A percentile compares a stretch with the other conserved stretches of the same genome.
phyloP scores from a whole-genome alignment of 2,329 filamentous ascomycete species.

The Plectosphaerella plurivora region DNA sequence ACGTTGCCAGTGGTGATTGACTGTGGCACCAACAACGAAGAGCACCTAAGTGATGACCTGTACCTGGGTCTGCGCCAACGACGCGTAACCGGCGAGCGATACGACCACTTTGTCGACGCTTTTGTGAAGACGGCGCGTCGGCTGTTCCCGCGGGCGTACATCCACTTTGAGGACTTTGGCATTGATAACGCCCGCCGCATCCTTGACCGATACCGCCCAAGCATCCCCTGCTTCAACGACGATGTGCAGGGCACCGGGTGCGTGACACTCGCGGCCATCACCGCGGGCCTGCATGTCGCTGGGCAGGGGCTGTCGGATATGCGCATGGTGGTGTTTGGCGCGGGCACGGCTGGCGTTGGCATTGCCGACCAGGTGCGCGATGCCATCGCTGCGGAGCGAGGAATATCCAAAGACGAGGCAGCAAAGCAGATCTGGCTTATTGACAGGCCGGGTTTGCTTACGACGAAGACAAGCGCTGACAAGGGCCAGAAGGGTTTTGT shows the following conservation, averaged over 20 bases:
- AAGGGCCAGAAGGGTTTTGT: constrained; percentile 64
- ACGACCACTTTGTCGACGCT: constrained; percentile 71
- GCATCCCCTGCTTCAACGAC: constrained; percentile 85
- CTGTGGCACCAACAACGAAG: constrained; percentile 78
- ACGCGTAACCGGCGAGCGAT: constrained; percentile 65
- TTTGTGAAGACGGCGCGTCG: constrained; percentile 67
- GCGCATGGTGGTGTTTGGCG: constrained; percentile 71
- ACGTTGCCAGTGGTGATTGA: constrained; percentile 80
- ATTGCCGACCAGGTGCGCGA: constrained; percentile 83
- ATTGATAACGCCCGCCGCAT: constrained; percentile 71
- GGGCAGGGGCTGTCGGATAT: constrained; percentile 63
- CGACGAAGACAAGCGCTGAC: constrained; percentile 59
- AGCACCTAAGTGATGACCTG: constrained; percentile 68
- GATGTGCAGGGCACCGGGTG: constrained; percentile 88
- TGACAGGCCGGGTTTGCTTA: constrained; percentile 75
- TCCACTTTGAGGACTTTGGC: constrained; percentile 90
- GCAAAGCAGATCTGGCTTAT: constrained; percentile 77
- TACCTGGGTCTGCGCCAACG: constrained; percentile 71
- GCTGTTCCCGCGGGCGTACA: constrained; percentile 73
- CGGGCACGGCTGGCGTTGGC: constrained; percentile 77
- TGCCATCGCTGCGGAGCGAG: constrained; percentile 66
- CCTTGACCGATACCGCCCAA: constrained; percentile 67
- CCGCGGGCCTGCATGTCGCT: constrained; percentile 68
- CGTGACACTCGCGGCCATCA: constrained; percentile 78
- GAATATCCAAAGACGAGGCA: constrained; percentile 68